Base-by-base conservation (phyloP, 169 alveolate species). In the Toxoplasma gondii region DNA sequence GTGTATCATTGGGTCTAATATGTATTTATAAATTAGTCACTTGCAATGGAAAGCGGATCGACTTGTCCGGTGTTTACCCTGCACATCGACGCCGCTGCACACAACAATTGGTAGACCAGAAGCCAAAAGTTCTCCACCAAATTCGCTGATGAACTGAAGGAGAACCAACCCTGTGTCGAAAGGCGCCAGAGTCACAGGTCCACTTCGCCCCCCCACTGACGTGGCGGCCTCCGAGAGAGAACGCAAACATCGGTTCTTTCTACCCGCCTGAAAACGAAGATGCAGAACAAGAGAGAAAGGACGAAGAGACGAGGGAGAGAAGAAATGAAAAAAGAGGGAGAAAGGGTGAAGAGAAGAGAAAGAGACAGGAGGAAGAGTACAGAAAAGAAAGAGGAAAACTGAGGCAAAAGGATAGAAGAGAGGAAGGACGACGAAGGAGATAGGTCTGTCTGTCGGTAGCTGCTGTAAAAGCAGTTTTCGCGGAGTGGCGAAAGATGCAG, bases 11-110 rank as follows among this genome's bases (percentile, higher is more conserved):
- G n/a, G n/a, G n/a, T n/a, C n/a, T n/a, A n/a, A n/a, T n/a, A n/a
- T n/a, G n/a, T n/a, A n/a, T n/a, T n/a, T n/a, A n/a, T n/a, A n/a
- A n/a, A n/a, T n/a, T n/a, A n/a, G n/a, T n/a, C n/a, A n/a, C n/a
- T 22, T 22, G 78, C 78, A 22, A 64, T 27, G 34, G 82, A 29
- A 69, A 12, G 43, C 43, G 43, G 17, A 22, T 69, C 82, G 82
- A 69, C 34, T 5, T 5, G 5, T 69, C 82, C 82, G 82, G 39
- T 43, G 86, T 67, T 44, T 31, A 82, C 90, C 90, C 36, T 82
- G 90, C 67, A 82, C 64, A 49, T 82, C 90, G n/a, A 41, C 90
- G 64, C 90, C 90, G 64, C 39, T 44, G 44, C 69, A 82, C 4
- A 82, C 54, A 31, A 82, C 90, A 19, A 82, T 12, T 67, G 69